phyloP scores from a whole-genome alignment of 208 protist genomes.

The Wallacemonas sp. region DNA sequence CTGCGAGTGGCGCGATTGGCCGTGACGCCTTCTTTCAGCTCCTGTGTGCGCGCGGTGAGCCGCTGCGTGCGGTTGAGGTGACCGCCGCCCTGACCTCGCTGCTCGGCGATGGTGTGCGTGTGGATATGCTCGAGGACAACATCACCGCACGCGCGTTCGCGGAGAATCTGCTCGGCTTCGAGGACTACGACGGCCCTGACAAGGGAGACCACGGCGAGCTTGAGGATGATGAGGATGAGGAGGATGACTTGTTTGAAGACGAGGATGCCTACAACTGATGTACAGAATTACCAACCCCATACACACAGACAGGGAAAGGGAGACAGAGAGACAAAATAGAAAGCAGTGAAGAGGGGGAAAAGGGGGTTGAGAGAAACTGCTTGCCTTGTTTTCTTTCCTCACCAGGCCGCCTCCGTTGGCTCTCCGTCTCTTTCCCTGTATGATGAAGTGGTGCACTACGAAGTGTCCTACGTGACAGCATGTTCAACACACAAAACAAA shows the following conservation, averaged over 20 bases:
- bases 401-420: no score
- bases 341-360: neutral
- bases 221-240: constrained; percentile 28
- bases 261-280: constrained; percentile 18
- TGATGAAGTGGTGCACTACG: no score
- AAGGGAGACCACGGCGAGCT: constrained; percentile 26
- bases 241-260: constrained; percentile 18
- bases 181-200: constrained; percentile 74
- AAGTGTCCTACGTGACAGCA: no score
- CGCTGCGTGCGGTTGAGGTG: constrained; percentile 72
- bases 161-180: constrained; percentile 90
- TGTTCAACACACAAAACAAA: no score
- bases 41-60: constrained; percentile 75
- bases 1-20: constrained; percentile 62
- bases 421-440: no score
- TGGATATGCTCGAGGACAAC: constrained; percentile 88
- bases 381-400: no score
- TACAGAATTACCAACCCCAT: neutral
- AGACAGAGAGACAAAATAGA: neutral
- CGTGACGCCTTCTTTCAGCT: constrained; percentile 77
- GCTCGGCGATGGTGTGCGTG: constrained; percentile 78
- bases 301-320: neutral
- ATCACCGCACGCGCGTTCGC: constrained; percentile 88
- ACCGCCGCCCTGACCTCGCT: constrained; percentile 79
- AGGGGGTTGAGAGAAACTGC: neutral